Percentiles rank a stretch among this genome's conserved stretches.
Conservation (phyloP, 1,284 basidiomycete genomes). For the Sanghuangporus baumii region DNA sequence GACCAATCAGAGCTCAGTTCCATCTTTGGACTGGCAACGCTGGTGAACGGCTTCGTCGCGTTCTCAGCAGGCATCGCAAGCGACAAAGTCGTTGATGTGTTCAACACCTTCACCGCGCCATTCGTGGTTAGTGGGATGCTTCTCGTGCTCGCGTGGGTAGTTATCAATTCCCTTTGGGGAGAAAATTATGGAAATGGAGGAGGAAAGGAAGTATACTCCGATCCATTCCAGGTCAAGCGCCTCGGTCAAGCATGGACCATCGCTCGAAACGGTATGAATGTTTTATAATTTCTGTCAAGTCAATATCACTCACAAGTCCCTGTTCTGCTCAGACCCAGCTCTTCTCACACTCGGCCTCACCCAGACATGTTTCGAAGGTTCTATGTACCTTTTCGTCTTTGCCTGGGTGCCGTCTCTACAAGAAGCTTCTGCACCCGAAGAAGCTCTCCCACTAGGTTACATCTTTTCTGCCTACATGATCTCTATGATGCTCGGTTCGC, state of each 20-base stretch:
- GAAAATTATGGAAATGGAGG: slow-evolving; percentile 61
- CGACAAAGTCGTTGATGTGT: slow-evolving; percentile 28
- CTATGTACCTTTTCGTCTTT: slow-evolving; percentile 80
- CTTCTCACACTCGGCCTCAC: slow-evolving; percentile 65
- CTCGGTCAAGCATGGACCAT: slow-evolving; percentile 53
- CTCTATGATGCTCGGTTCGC: slow-evolving; percentile 72
- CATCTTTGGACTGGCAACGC: slow-evolving; percentile 66
- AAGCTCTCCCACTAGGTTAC: slow-evolving; percentile 58
- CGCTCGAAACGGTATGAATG: slow-evolving; percentile 44
- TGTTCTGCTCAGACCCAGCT: slow-evolving; percentile 40
- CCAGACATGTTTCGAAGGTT: slow-evolving; percentile 75
- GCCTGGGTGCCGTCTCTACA: slow-evolving; percentile 73
- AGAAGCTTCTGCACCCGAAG: slow-evolving; percentile 39
- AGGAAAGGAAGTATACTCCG: slow-evolving; percentile 27
- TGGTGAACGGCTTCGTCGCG: slow-evolving; percentile 68
- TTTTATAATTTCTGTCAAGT: background rate
- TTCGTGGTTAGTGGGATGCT: slow-evolving; percentile 58
- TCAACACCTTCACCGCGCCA: slow-evolving; percentile 45
- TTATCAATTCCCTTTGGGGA: slow-evolving; percentile 53
- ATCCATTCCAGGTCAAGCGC: slow-evolving; percentile 48
- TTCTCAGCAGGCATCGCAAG: slow-evolving; percentile 58
- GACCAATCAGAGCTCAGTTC: slow-evolving; percentile 54
- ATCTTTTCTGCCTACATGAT: slow-evolving; percentile 78
- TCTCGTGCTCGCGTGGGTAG: slow-evolving; percentile 47
- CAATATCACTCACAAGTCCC: background rate